These are phyloP conservation scores for Sedum album DNA, from an alignment of 164 flowering plant species.

Conservation along the genomic window DNA sequence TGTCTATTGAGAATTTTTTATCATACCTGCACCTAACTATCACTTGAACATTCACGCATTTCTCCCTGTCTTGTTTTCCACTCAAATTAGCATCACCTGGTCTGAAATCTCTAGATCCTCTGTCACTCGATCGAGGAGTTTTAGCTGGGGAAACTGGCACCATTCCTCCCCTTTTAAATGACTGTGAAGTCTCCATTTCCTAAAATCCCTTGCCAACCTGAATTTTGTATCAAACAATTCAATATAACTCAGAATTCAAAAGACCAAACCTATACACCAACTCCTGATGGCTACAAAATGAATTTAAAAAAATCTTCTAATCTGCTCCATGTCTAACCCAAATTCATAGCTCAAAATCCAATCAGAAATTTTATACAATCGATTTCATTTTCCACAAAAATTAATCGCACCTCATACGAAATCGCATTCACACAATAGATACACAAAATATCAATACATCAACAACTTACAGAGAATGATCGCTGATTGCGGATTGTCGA, in stretches of 20 bases:
- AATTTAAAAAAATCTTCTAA: background rate
- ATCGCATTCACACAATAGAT: no score
- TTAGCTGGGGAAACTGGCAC: conserved; percentile 67
- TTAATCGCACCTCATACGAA: no score
- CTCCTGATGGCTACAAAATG: background rate
- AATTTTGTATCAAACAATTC: background rate
- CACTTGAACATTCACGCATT: conserved; percentile 95
- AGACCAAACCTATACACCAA: background rate
- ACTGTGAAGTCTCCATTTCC: conserved; percentile 18
- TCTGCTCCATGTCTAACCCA: background rate
- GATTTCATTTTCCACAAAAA: no score
- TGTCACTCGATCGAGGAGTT: conserved; percentile 89
- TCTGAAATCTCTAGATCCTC: conserved; percentile 63
- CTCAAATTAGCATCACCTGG: conserved; percentile 45
- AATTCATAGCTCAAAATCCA: background rate
- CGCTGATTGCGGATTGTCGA: background rate
- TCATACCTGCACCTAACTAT: conserved; percentile 85
- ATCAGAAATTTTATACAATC: no score
- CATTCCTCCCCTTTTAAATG: conserved; percentile 51
- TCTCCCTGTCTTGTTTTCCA: conserved; percentile 67
- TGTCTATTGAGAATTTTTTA: background rate
- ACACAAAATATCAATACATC: no score
- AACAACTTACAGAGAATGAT: background rate
- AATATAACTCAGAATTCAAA: background rate
- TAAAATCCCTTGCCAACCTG: background rate